These are phyloP conservation scores for Bertia moriformis DNA, from an alignment of 2,329 filamentous ascomycete species.

Conservation along the genomic window DNA sequence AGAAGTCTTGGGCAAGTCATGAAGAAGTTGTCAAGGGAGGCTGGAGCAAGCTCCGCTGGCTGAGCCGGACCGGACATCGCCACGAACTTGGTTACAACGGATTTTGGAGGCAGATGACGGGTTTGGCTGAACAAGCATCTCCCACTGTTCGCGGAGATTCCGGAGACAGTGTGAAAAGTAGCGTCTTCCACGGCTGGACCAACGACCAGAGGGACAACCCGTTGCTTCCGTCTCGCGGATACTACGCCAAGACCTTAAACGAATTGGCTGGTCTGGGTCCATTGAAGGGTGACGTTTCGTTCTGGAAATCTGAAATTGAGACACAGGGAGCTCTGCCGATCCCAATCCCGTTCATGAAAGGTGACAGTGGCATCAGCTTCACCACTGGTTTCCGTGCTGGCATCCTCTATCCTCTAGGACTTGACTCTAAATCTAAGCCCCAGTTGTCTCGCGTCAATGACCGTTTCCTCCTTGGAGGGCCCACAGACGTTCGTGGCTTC, in stretches of 20 bases:
- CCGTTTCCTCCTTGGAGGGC: conserved; percentile 85
- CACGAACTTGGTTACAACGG: conserved; percentile 72
- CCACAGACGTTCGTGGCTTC: conserved; percentile 89
- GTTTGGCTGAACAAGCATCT: conserved; percentile 60
- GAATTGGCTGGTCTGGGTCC: conserved; percentile 82
- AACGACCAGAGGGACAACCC: conserved; percentile 73
- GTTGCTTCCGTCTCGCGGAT: conserved; percentile 69
- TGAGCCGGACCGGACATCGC: conserved; percentile 44
- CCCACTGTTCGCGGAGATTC: conserved; percentile 72
- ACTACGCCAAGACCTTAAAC: conserved; percentile 61
- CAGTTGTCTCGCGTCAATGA: conserved; percentile 74
- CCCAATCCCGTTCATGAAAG: conserved; percentile 51
- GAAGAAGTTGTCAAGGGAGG: conserved; percentile 76
- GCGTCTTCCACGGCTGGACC: conserved; percentile 66
- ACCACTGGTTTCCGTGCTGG: conserved; percentile 72
- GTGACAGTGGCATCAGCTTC: conserved; percentile 65
- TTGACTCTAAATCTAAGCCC: conserved; percentile 36
- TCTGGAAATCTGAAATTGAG: conserved; percentile 83
- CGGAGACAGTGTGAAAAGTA: conserved; percentile 81
- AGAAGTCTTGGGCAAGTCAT: conserved; percentile 87
- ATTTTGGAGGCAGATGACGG: conserved; percentile 78
- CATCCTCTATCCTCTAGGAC: conserved; percentile 66
- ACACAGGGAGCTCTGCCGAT: conserved; percentile 63
- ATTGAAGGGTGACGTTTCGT: conserved; percentile 78
- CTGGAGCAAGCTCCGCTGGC: conserved; percentile 63